These are phyloP conservation scores for Neonectria magnoliae DNA, from an alignment of 2,329 filamentous ascomycete species.

Conservation along the genomic window DNA sequence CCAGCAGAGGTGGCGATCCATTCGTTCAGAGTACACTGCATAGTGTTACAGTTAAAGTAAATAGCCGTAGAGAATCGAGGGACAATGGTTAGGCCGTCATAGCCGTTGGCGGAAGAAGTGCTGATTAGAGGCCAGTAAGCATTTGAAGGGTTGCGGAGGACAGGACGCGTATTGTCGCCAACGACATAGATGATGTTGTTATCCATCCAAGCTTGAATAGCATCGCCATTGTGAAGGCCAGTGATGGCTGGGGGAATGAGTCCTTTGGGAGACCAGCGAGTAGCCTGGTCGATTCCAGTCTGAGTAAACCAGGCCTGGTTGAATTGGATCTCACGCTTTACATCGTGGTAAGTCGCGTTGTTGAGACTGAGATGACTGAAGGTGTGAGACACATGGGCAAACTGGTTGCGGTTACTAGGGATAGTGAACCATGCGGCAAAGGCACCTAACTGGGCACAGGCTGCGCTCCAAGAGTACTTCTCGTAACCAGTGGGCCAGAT, in stretches of 20 bases:
- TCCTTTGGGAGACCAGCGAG: slow-evolving; percentile 22
- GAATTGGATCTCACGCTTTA: slow-evolving; percentile 32
- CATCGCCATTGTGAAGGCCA: slow-evolving; percentile 32
- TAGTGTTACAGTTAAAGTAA: slow-evolving; percentile 32
- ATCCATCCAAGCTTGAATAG: slow-evolving; percentile 30
- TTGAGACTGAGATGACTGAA: slow-evolving; percentile 32
- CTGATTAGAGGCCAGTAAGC: slow-evolving; percentile 33
- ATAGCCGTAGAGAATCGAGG: slow-evolving; percentile 31
- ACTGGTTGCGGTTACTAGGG: slow-evolving; percentile 27
- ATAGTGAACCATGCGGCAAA: slow-evolving; percentile 32
- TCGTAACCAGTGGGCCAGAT: slow-evolving; percentile 19
- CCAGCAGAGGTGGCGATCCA: slow-evolving; percentile 33
- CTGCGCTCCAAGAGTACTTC: slow-evolving; percentile 26
- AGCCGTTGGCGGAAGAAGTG: slow-evolving; percentile 27
- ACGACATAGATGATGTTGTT: slow-evolving; percentile 28
- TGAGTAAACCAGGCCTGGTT: slow-evolving; percentile 33
- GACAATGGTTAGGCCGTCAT: slow-evolving; percentile 23
- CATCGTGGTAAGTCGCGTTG: slow-evolving; percentile 33
- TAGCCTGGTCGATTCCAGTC: slow-evolving; percentile 31
- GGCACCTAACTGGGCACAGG: slow-evolving; percentile 24
- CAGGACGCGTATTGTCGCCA: slow-evolving; percentile 30
- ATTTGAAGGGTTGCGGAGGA: slow-evolving; percentile 14
- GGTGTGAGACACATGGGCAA: slow-evolving; percentile 32
- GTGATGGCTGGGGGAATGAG: slow-evolving; percentile 32
- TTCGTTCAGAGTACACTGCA: slow-evolving; percentile 24